phyloP scores from a whole-genome alignment of 257 asterid genomes.

The Coffea canephora region DNA sequence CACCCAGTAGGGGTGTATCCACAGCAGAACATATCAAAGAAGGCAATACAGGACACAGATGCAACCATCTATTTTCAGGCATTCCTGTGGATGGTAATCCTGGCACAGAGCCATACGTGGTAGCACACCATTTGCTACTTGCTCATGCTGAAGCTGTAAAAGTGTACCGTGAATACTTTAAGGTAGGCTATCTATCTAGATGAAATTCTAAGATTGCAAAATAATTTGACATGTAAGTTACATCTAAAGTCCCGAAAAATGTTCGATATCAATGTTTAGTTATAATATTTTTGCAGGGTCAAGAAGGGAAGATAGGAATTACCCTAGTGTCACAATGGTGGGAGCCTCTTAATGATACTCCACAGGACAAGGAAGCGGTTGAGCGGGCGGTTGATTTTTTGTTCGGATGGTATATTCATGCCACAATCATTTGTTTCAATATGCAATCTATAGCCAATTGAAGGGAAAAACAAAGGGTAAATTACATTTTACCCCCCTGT shows the following conservation, averaged over 20 bases:
- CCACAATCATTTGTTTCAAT: not conserved
- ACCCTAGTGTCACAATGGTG: slow-evolving; percentile 45
- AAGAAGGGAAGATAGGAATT: slow-evolving; percentile 52
- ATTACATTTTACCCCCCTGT: no score
- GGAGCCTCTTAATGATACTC: slow-evolving; percentile 34
- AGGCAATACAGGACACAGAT: not conserved
- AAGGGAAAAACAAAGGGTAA: no score
- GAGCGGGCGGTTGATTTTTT: slow-evolving; percentile 26
- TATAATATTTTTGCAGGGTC: slow-evolving; percentile 26
- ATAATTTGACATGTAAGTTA: no score
- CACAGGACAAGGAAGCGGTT: slow-evolving; percentile 14
- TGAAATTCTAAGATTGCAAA: no score
- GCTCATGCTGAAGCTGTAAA: slow-evolving; percentile 46
- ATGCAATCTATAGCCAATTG: no score
- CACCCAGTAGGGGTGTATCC: slow-evolving; percentile 31
- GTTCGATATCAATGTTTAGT: not conserved
- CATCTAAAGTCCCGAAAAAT: accelerated
- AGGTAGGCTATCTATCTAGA: slow-evolving; percentile 18
- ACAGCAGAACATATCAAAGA: not conserved
- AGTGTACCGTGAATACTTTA: slow-evolving; percentile 32
- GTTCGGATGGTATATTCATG: slow-evolving; percentile 30
- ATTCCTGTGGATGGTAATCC: slow-evolving; percentile 19
- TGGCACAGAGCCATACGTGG: slow-evolving; percentile 45
- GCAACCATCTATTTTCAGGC: not conserved
- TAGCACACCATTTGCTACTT: slow-evolving; percentile 42